Base-by-base conservation (phyloP, 495 filamentous ascomycete genomes). In the Penicillium odoratum region DNA sequence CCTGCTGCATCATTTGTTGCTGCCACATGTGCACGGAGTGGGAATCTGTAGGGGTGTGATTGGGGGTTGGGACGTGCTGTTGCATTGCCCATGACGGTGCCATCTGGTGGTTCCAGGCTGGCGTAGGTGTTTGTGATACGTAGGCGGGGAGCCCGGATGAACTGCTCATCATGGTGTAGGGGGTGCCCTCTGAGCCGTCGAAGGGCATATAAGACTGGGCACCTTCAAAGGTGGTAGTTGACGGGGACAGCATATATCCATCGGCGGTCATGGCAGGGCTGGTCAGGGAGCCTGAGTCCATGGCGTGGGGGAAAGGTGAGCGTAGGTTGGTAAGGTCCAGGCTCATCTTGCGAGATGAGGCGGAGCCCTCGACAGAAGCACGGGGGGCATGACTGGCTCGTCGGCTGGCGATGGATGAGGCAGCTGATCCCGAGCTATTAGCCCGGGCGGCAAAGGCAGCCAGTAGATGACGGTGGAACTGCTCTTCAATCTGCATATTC, bases 401-500 rank as follows among this genome's bases (percentile, higher is more conserved):
- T 2, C 63, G 66, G 51, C 46, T 68, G 55, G 59, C 59, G 50
- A 67, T 64, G 9, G 66, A 66, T 0, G 64, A 62, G 1, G 34
- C 51, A 11, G 40, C 43, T 7, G 56, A 57, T n/a, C 51, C 43
- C 6, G 57, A 50, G 53, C 55, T 53, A 25, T 63, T 64, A 13
- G 61, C 59, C 15, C 66, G 61, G 30, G 69, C 58, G 26, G 69
- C 70, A 29, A 75, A 71, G 13, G 70, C 66, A 3, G 70, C 70
- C 7, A 76, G 58, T 0, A 79, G 64, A 45, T 77, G 73, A 40
- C 71, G 67, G 47, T 75, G 70, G 58, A 78, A 75, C 28, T 76
- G 68, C 42, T 73, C 67, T 57, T 78, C 68, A 30, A 79, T 68
- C 60, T 76, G 70, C 64, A 71, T 64, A 58, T 70, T 76, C 60